phyloP scores from a whole-genome alignment of 805 yeast species.

The Pichia heedii region DNA sequence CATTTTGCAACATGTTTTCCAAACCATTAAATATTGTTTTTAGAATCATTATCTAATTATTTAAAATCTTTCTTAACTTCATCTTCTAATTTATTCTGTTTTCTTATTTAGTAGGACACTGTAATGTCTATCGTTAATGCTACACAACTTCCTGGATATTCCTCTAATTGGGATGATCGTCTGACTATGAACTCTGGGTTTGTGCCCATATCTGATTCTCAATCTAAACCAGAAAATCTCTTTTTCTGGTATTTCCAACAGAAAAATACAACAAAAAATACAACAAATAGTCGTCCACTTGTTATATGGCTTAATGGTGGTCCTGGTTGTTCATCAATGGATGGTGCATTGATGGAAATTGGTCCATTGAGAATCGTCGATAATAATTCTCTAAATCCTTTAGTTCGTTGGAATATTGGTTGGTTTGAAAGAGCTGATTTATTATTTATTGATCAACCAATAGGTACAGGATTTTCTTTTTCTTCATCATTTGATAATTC shows the following conservation, averaged over 20 bases:
- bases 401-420: constrained; percentile 51
- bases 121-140: background rate
- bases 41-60: no score
- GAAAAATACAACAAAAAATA: constrained; percentile 7
- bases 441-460: constrained; percentile 88
- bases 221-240: constrained; percentile 30
- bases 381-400: constrained; percentile 18
- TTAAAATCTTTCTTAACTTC: no score
- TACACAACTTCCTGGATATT: constrained; percentile 5
- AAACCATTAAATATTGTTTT: no score
- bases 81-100: background rate
- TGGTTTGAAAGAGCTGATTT: constrained; percentile 79
- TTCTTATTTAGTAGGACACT: no score
- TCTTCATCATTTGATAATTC: constrained; percentile 37
- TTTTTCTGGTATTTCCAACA: constrained; percentile 69
- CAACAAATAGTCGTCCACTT: constrained; percentile 32
- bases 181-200: constrained; percentile 11
- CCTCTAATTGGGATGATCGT: background rate
- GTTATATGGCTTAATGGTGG: constrained; percentile 95
- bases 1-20: no score
- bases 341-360: constrained; percentile 86
- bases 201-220: constrained; percentile 4
- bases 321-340: constrained; percentile 98
- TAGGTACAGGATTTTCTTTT: constrained; percentile 84
- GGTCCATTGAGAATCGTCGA: constrained; percentile 72